phyloP scores from a whole-genome alignment of 306 rosid genomes.

The Rosa multiflora region DNA sequence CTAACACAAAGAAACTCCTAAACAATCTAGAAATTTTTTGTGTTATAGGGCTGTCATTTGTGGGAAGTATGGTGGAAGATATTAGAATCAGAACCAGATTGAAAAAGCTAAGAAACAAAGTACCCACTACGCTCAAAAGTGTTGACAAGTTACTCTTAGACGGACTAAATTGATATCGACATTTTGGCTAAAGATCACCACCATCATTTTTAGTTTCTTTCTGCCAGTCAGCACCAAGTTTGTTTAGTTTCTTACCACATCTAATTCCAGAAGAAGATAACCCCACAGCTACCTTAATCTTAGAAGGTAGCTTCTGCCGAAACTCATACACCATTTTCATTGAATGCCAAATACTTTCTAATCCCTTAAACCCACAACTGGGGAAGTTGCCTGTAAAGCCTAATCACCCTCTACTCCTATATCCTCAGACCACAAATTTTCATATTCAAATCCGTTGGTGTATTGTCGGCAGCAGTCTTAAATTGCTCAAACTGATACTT shows the following conservation, averaged over 20 bases:
- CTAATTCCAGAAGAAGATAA: neutral
- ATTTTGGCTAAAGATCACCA: neutral
- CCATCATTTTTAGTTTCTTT: neutral
- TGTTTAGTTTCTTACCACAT: neutral
- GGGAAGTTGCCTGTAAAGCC: neutral
- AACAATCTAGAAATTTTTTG: neutral
- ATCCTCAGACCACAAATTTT: neutral
- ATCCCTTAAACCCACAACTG: neutral
- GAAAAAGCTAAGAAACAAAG: neutral
- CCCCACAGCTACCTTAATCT: slow-evolving; percentile 1
- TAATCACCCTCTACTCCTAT: neutral
- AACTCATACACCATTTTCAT: slow-evolving; percentile 1
- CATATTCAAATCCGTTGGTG: neutral
- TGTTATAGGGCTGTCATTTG: neutral
- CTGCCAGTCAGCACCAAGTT: neutral
- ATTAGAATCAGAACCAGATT: neutral
- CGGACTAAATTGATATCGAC: neutral
- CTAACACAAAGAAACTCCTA: neutral
- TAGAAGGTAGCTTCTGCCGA: neutral
- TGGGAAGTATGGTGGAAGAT: neutral
- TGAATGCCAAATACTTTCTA: neutral
- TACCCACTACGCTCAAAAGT: neutral
- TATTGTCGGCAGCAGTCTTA: neutral
- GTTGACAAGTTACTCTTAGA: neutral
- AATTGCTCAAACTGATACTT: neutral